Percentiles rank a stretch among this genome's conserved stretches.
Evolutionary conservation across 345 rosid species (phyloP).

Genomic region (Euphorbia pulcherrima): DNA sequence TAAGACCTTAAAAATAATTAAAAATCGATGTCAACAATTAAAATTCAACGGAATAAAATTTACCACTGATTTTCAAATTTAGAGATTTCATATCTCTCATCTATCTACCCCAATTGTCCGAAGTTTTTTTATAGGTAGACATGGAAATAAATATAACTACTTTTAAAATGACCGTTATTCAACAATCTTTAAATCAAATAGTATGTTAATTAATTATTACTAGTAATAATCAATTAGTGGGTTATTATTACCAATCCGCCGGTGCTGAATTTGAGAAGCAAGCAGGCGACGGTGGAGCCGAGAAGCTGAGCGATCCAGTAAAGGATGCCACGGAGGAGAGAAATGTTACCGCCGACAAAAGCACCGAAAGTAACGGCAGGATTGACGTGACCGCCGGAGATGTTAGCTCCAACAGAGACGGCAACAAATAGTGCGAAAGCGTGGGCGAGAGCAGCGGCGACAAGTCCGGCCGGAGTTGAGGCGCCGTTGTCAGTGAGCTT

Average conservation of each 20-base stretch:
- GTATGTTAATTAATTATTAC: background rate
- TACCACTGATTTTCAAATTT: too few species aligned
- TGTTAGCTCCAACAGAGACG: conserved; percentile 72
- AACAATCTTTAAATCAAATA: background rate
- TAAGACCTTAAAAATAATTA: too few species aligned
- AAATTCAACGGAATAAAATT: too few species aligned
- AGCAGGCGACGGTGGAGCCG: conserved; percentile 76
- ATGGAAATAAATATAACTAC: background rate
- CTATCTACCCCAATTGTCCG: too few species aligned
- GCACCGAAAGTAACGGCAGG: conserved; percentile 91
- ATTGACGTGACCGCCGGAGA: conserved; percentile 94
- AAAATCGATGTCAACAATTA: too few species aligned
- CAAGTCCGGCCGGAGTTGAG: conserved; percentile 71
- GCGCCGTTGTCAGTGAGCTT: conserved; percentile 70
- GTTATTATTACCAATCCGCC: conserved; percentile 48
- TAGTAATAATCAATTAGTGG: background rate
- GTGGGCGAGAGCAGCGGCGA: conserved; percentile 72
- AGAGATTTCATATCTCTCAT: too few species aligned
- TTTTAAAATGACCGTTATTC: background rate
- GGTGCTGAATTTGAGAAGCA: conserved; percentile 74
- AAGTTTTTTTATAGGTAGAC: too few species aligned
- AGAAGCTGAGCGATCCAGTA: conserved; percentile 91
- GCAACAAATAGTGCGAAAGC: conserved; percentile 77
- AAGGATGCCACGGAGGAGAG: conserved; percentile 77
- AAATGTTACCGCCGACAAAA: conserved; percentile 78